These are phyloP conservation scores for Microdochium trichocladiopsis DNA, from an alignment of 2,329 filamentous ascomycete genomes.

Conservation along the genomic window DNA sequence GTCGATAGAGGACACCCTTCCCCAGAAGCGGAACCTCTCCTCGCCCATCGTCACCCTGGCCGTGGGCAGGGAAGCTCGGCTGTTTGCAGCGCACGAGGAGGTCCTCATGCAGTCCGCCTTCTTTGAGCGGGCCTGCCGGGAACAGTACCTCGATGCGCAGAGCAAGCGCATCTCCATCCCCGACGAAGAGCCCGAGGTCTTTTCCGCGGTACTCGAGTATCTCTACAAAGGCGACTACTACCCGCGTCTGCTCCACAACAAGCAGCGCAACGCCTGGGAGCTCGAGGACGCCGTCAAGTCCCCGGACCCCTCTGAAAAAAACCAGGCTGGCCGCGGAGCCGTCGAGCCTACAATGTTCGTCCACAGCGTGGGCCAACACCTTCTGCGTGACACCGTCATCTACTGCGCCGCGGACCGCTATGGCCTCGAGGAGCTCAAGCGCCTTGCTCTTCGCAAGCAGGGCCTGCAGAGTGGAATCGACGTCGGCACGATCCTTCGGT, in stretches of 20 bases:
- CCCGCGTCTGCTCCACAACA: slow-evolving; percentile 81
- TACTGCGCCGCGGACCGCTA: slow-evolving; percentile 92
- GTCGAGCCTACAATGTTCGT: slow-evolving; percentile 75
- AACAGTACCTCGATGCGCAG: slow-evolving; percentile 66
- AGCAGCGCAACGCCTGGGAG: slow-evolving; percentile 79
- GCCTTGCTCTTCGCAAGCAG: slow-evolving; percentile 87
- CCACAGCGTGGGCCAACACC: slow-evolving; percentile 62
- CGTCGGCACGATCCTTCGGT: slow-evolving; percentile 83
- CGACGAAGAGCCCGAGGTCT: slow-evolving; percentile 80
- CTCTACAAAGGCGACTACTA: slow-evolving; percentile 97
- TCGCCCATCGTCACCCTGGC: slow-evolving; percentile 81
- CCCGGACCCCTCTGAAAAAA: slow-evolving; percentile 24
- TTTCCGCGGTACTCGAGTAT: slow-evolving; percentile 91
- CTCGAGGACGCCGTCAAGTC: slow-evolving; percentile 62
- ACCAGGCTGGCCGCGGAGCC: slow-evolving; percentile 28
- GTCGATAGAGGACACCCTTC: slow-evolving; percentile 53
- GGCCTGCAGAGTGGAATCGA: slow-evolving; percentile 89
- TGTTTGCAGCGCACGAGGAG: slow-evolving; percentile 95
- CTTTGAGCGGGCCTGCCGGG: slow-evolving; percentile 66
- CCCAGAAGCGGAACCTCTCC: slow-evolving; percentile 27
- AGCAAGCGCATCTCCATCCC: slow-evolving; percentile 70
- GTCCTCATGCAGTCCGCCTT: slow-evolving; percentile 80
- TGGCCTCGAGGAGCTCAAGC: slow-evolving; percentile 87
- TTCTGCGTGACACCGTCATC: slow-evolving; percentile 88
- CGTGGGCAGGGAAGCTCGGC: slow-evolving; percentile 75